Evolutionary conservation across 2,329 filamentous ascomycete genomes (phyloP), one percentile per base, ranked within the genome.

Genomic region (Colletotrichum sp.): DNA sequence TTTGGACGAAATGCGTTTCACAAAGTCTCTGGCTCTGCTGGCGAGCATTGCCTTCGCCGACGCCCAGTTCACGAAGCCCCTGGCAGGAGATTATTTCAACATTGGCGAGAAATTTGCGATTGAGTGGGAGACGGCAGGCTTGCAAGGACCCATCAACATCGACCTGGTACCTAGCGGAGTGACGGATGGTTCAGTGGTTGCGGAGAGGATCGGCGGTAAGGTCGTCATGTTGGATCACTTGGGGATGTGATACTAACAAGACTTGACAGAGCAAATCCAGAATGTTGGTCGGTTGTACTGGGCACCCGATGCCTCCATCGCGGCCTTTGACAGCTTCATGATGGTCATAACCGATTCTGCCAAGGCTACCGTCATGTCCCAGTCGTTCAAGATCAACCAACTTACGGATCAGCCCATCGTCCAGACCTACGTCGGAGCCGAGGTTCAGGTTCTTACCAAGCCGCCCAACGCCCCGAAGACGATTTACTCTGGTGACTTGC

Each of bases 301-400:
- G 80, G 74, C 71, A 4, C 79, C 79, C 4, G 78, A 78, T 24
- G 49, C 71, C 26, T 75, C 77, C 28, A 79, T 80, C 24, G 70
- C 72, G n/a, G 77, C 78, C 1, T 79, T 80, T 57, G 75, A 76
- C 4, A 76, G 70, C 52, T 80, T 80, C 64, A 67, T 75, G 70
- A 78, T 81, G 76, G 62, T 80, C 24, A 78, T 81, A 57, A 59
- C 78, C 70, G 79, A 81, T 21, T 52, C 79, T 7, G 71, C 67
- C 24, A 44, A 65, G 36, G 59, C 34, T 21, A 66, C 72, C 6
- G 69, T 78, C 21, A 70, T 78, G 4, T 79, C 78, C 8, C 76
- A 79, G 34, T 24, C 72, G 3, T 79, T 79, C 60, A 57, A 39
- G 26, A 79, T 79, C 24, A 72, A 32, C 28, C 65, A 76, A 60